phyloP scores from a whole-genome alignment of 2,329 filamentous ascomycete species.

The Aureobasidium mangrovei region DNA sequence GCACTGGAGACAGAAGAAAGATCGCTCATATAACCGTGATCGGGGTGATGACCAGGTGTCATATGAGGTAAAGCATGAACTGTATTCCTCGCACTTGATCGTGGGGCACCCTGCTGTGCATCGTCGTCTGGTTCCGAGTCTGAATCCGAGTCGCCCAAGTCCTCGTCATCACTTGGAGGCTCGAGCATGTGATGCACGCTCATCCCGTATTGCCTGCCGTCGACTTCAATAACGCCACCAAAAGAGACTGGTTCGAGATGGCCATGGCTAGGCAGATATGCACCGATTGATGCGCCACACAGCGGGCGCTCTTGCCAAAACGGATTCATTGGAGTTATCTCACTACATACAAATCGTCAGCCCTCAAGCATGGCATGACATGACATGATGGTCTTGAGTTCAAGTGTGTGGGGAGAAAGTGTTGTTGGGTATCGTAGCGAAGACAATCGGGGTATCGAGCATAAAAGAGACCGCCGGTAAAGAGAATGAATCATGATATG shows the following conservation, averaged over 20 bases:
- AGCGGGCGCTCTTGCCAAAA: slow-evolving; percentile 69
- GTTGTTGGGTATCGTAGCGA: neutral
- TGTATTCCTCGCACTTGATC: slow-evolving; percentile 17
- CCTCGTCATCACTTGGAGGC: slow-evolving; percentile 45
- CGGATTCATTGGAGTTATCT: slow-evolving; percentile 44
- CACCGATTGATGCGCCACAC: slow-evolving; percentile 88
- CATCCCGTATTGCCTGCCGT: slow-evolving; percentile 76
- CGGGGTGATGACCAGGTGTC: slow-evolving; percentile 33
- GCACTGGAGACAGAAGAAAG: slow-evolving; percentile 15
- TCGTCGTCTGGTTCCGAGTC: slow-evolving; percentile 34
- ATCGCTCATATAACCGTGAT: slow-evolving; percentile 33
- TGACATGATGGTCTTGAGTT: neutral
- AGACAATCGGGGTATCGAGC: slow-evolving; percentile 10
- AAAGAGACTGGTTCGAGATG: slow-evolving; percentile 88
- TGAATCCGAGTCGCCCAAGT: slow-evolving; percentile 34
- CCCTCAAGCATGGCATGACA: slow-evolving; percentile 9
- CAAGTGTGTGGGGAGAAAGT: neutral
- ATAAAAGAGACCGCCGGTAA: neutral
- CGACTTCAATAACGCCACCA: slow-evolving; percentile 76
- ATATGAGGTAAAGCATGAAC: slow-evolving; percentile 12
- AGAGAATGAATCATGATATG: slow-evolving; percentile 6
- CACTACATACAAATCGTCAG: slow-evolving; percentile 11
- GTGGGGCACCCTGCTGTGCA: slow-evolving; percentile 11
- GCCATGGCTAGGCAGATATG: slow-evolving; percentile 66
- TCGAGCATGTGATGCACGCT: slow-evolving; percentile 96